Evolutionary conservation across 768 basidiomycete genomes (phyloP).

Genomic region (Hortiboletus flavorubellus): DNA sequence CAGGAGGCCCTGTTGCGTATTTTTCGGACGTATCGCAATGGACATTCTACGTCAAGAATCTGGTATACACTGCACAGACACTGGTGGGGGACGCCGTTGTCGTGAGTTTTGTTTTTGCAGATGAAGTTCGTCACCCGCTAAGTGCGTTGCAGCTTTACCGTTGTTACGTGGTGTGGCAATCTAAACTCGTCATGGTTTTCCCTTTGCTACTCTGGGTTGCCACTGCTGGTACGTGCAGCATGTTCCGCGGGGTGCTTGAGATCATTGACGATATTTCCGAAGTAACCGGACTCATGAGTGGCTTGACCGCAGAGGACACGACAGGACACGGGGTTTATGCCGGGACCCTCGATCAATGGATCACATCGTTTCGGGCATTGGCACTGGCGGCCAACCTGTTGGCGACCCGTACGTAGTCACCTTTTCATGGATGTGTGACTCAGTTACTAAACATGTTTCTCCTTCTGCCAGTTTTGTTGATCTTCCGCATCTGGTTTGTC

Average conservation of each 20-base stretch:
- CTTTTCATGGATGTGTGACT: not conserved
- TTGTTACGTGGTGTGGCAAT: not conserved
- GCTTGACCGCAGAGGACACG: not conserved
- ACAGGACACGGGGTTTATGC: not conserved
- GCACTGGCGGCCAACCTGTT: not conserved
- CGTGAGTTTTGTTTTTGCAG: slow-evolving; percentile 8
- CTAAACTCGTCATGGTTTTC: not conserved
- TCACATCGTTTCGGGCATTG: not conserved
- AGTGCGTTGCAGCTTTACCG: not conserved
- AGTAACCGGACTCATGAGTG: too few relatives aligned
- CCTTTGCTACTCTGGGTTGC: not conserved
- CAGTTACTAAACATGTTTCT: not conserved
- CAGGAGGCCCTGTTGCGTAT: too few relatives aligned
- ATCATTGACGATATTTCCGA: too few relatives aligned
- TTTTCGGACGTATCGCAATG: slow-evolving; percentile 1
- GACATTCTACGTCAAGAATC: slow-evolving; percentile 26
- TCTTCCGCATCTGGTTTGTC: not conserved
- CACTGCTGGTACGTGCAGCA: not conserved
- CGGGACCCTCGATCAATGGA: not conserved
- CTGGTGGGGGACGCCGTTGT: slow-evolving; percentile 25
- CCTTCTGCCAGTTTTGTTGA: not conserved
- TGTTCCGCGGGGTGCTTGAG: too few relatives aligned
- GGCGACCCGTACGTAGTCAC: not conserved
- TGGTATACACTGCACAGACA: slow-evolving; percentile 17
- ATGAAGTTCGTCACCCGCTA: not conserved